Percentiles rank a stretch among this genome's conserved stretches.
Conservation (phyloP, 2,329 filamentous ascomycete species). For the Trichoderma oligosporum region DNA sequence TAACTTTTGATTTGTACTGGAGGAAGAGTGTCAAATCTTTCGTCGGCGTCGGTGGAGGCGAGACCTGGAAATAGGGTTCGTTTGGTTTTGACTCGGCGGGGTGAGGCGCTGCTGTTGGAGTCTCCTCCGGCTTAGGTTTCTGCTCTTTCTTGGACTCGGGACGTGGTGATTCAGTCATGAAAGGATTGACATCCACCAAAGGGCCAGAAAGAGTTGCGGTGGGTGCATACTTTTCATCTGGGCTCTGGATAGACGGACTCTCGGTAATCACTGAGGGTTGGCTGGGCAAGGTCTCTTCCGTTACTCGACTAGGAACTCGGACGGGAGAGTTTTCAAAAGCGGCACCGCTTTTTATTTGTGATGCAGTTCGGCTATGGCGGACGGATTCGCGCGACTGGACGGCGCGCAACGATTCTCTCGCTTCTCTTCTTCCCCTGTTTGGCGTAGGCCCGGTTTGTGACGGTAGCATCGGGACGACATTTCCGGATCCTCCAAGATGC, state of each 20-base stretch:
- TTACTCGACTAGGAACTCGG: constrained; percentile 56
- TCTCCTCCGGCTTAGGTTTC: constrained; percentile 26
- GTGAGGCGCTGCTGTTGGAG: constrained; percentile 21
- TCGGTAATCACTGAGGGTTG: constrained; percentile 26
- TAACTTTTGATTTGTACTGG: constrained; percentile 95
- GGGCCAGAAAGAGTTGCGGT: constrained; percentile 60
- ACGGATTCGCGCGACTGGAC: constrained; percentile 53
- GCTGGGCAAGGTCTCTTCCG: constrained; percentile 50
- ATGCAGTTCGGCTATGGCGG: constrained; percentile 47
- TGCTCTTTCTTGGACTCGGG: constrained; percentile 22
- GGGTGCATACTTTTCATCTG: constrained; percentile 60
- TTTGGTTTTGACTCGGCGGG: constrained; percentile 43
- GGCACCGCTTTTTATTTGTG: constrained; percentile 41
- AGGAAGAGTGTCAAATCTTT: constrained; percentile 92
- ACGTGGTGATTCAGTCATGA: constrained; percentile 21
- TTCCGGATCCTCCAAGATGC: constrained; percentile 75
- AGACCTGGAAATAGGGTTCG: constrained; percentile 55
- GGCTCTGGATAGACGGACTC: constrained; percentile 49
- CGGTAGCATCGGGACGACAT: constrained; percentile 81
- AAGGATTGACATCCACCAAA: constrained; percentile 44
- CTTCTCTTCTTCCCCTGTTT: constrained; percentile 74
- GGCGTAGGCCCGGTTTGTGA: constrained; percentile 78
- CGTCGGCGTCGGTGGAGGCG: constrained; percentile 60
- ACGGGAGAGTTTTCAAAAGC: constrained; percentile 58
- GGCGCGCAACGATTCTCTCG: constrained; percentile 76